Base-by-base conservation (phyloP, 441 rosid species). In the Codiaeum variegatum region DNA sequence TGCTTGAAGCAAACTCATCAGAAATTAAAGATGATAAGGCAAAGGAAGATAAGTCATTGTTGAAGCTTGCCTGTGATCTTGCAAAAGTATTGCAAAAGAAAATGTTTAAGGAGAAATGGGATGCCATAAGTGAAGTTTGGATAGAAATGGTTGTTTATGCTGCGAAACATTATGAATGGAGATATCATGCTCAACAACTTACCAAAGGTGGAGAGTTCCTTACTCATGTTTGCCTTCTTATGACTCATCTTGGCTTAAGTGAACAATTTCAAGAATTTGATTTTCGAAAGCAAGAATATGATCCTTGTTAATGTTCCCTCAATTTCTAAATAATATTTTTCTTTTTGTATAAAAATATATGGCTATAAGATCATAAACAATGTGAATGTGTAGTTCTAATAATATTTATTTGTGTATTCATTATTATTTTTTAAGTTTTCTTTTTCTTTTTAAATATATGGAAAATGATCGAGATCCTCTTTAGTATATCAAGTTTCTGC, bases 171-270 rank as follows among this genome's bases (percentile, higher is more conserved):
- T 56, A 72, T 58, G 40, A 8, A 21, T 44, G 69, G 69, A 65
- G 13, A 26, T 8, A 65, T 13, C 69, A 65, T 44, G 55, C 36
- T 40, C 70, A 46, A 49, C 71, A 72, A 10, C 67, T 79, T 0
- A 56, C 71, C 0, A 47, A 59, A 3, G 79, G 82, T 23, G 82
- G 82, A 13, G 82, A 79, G 66, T 66, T 79, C 0, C 75, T 76
- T 7, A 76, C 77, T n/a, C 75, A 69, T n/a, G 72, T 64, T 1
- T 56, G 74, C 34, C 66, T 75, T 49, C 73, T 75, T 28, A 71
- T 72, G 82, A 76, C 76, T 0, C 73, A 79, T 64, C 29, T 49
- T 32, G 75, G 75, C 13, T 63, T 72, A 18, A 72, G 26, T 38
- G 7, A 3, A 12, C 67, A 70, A n/a, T 44, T 59, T 44, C 40